Base-by-base conservation (phyloP, 805 yeast species). In the Teunomyces stri region DNA sequence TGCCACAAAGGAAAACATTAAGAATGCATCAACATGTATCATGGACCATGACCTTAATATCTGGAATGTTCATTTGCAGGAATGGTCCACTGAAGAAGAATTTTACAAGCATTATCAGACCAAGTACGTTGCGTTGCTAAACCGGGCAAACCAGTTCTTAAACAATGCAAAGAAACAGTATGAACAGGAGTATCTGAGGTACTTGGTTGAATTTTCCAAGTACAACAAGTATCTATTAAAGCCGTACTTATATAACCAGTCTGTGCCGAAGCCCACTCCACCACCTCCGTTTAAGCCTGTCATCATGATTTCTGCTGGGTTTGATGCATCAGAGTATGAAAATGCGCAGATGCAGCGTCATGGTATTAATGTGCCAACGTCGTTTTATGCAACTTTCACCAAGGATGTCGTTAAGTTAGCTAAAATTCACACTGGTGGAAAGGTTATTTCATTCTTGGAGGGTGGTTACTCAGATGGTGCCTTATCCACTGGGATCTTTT, bases 381-480 rank as follows among this genome's bases (percentile, higher is more conserved):
- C 84, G 15, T 88, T 89, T 58, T 88, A 84, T 61, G 76, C 87
- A 15, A 75, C 74, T 36, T 87, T 88, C 58, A 84, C 95, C 4
- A 73, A 75, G 31, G 96, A 88, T 62, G 83, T 86, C 0, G 80
- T 82, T n/a, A 78, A 75, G 46, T 65, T 88, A 40, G 87, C 94
- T 4, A 78, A 84, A 48, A 71, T 78, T 42, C 85, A 79, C 56
- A 68, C 84, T 5, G 65, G 74, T 9, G 87, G 91, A 9, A 80
- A 79, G 49, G 69, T 87, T 0, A 53, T 88, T 0, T 86, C 95
- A 0, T 64, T 88, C 18, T 65, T 88, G 52, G 96, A 88, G 66
- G 96, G 96, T 21, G 96, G 96, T 1, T 88, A 88, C 60, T 84
- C 94, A 0, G 90, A 87, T 57, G 85, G 86, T 3, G 96, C 96